Evolutionary conservation across 228 moss, liverwort and hornwort genomes (phyloP), one percentile per base, ranked within the genome.

Genomic region (Sphagnum fallax): DNA sequence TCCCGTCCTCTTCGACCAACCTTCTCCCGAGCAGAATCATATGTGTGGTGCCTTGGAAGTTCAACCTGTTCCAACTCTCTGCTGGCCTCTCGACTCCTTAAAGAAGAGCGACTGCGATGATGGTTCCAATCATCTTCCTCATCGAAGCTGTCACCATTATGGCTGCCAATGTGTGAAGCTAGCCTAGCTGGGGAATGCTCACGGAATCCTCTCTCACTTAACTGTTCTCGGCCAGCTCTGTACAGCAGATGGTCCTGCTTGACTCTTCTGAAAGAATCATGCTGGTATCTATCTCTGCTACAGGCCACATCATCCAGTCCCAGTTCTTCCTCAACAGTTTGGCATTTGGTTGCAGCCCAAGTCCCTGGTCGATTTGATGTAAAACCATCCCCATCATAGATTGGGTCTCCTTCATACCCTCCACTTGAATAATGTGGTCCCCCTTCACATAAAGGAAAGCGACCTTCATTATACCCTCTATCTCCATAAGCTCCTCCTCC

Each of bases 401-500:
- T 80, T 68, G 89, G 32, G 60, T 90, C 94, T 62, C 87, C 80
- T 62, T 85, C 73, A 75, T 81, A 90, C n/a, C 79, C 75, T 62
- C 79, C 89, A 49, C 90, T 85, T 16, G 82, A 67, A 76, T 81
- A 94, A 32, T 69, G 72, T 64, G 76, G 76, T 63, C 80, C 91
- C 59, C 78, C 77, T 70, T 96, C 95, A 67, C 85, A 80, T 50
- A 86, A 75, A 71, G 72, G 76, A 68, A 84, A 81, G 66, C 86
- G 77, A 74, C 88, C 88, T 76, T 91, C 75, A 67, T 87, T 83
- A 62, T 83, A 84, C 78, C 88, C 90, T 88, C 88, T 86, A 73
- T 88, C 89, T 83, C 84, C 89, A 77, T 80, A 91, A 73, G 86
- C 86, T 83, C 86, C 91, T 83, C 92, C 88, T 74, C 82, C 82